Percentiles rank a stretch among this genome's conserved stretches.
phyloP scores from a whole-genome alignment of 1,284 basidiomycete genomes.

The Apiotrichum mycotoxinovorans region DNA sequence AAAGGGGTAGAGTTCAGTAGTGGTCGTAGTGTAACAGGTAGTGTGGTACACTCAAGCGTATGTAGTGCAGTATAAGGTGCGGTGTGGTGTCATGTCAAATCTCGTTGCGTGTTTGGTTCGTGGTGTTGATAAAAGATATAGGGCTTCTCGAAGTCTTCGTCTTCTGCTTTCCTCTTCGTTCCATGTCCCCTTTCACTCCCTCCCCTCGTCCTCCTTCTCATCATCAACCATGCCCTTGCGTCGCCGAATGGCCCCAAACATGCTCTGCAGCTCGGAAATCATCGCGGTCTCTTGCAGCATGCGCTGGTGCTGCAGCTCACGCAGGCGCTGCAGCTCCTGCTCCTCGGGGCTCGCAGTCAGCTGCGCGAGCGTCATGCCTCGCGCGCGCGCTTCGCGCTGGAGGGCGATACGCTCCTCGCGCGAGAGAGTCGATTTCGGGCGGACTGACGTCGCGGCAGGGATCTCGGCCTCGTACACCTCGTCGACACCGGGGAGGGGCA shows the following conservation, averaged over 20 bases:
- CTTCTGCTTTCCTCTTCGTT: too few relatives aligned
- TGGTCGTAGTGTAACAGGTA: too few relatives aligned
- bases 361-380: slow-evolving; percentile 28
- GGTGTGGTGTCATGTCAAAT: too few relatives aligned
- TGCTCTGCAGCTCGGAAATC: slow-evolving; percentile 39
- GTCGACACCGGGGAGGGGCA: slow-evolving; percentile 36
- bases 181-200: too few relatives aligned
- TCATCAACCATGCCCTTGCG: slow-evolving; percentile 23
- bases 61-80: too few relatives aligned
- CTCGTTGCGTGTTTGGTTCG: too few relatives aligned
- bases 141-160: too few relatives aligned
- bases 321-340: slow-evolving; percentile 5
- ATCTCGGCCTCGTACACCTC: slow-evolving; percentile 30
- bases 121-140: too few relatives aligned
- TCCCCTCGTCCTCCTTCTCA: too few relatives aligned
- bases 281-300: slow-evolving; percentile 25
- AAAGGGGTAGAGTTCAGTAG: too few relatives aligned
- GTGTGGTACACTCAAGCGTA: too few relatives aligned
- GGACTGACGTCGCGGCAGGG: neutral
- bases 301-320: neutral
- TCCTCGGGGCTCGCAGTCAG: slow-evolving; percentile 10
- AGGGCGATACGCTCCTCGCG: slow-evolving; percentile 38
- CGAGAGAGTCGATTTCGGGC: slow-evolving; percentile 18
- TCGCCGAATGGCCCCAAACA: slow-evolving; percentile 39
- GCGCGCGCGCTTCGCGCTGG: slow-evolving; percentile 30